These are phyloP conservation scores for Diaporthe sp. DNA, from an alignment of 2,329 filamentous ascomycete genomes.

Conservation along the genomic window DNA sequence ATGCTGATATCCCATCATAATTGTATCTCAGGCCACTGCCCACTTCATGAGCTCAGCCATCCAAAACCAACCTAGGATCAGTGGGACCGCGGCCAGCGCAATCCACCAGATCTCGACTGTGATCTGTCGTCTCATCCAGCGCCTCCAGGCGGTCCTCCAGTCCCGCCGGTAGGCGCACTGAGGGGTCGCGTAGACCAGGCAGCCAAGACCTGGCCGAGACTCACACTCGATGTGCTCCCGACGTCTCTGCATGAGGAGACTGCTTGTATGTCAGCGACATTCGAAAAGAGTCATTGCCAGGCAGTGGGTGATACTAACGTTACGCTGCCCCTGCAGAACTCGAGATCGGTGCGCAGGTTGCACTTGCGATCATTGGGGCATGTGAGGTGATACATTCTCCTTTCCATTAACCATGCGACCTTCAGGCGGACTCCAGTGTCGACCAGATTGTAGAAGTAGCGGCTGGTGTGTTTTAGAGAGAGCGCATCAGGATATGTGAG, in stretches of 20 bases:
- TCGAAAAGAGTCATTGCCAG: neutral
- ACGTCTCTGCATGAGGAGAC: constrained; percentile 67
- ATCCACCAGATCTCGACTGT: constrained; percentile 62
- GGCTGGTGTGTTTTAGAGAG: constrained; percentile 74
- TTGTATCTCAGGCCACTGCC: neutral
- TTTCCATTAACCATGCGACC: constrained; percentile 75
- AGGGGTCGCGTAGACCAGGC: constrained; percentile 62
- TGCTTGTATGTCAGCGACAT: constrained; percentile 40
- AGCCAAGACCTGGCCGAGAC: constrained; percentile 65
- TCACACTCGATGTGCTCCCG: constrained; percentile 72
- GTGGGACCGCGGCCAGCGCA: constrained; percentile 53
- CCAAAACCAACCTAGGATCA: constrained; percentile 53
- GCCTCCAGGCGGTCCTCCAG: constrained; percentile 56
- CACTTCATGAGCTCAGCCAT: constrained; percentile 38
- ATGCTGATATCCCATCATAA: neutral
- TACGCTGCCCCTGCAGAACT: constrained; percentile 70
- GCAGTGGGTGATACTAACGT: constrained; percentile 52
- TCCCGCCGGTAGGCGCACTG: constrained; percentile 57
- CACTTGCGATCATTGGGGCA: constrained; percentile 70
- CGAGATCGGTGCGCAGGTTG: constrained; percentile 67
- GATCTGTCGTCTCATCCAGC: constrained; percentile 56
- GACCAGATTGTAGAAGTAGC: constrained; percentile 72
- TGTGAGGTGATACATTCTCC: constrained; percentile 71
- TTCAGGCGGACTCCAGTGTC: constrained; percentile 74
- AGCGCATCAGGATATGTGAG: constrained; percentile 78